phyloP scores from a whole-genome alignment of 129 eudicot genomes.

The Artemisia tridentata region DNA sequence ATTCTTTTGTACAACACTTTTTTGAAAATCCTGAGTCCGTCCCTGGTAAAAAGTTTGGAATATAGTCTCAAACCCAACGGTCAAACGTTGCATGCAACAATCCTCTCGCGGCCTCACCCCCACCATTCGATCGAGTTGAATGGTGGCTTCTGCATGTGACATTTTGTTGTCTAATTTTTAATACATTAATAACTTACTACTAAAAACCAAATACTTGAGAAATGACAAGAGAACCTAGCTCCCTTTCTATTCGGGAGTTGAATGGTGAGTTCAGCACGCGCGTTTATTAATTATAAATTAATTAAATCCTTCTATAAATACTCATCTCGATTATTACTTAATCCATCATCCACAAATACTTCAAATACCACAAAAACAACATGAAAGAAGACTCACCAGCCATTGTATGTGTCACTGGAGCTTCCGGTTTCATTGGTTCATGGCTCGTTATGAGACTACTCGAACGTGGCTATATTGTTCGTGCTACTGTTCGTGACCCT shows the following conservation, averaged over 20 bases:
- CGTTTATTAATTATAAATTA: background rate
- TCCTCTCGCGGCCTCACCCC: background rate
- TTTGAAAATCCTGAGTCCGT: too few species aligned
- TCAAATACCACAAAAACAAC: slow-evolving; percentile 5
- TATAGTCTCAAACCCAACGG: too few species aligned
- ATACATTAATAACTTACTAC: too few species aligned
- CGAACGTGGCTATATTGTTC: slow-evolving; percentile 73
- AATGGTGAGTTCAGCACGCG: slow-evolving; percentile 35
- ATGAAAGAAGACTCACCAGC: slow-evolving; percentile 28
- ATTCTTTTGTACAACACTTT: too few species aligned
- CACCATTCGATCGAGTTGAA: slow-evolving; percentile 13
- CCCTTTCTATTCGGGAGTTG: background rate
- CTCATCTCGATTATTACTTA: background rate
- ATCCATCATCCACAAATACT: background rate
- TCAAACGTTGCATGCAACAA: slow-evolving; percentile 1
- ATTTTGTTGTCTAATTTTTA: too few species aligned
- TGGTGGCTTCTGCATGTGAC: background rate
- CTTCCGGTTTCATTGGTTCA: slow-evolving; percentile 79
- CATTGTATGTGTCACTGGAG: slow-evolving; percentile 90
- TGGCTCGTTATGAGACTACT: slow-evolving; percentile 90
- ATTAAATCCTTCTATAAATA: slow-evolving; percentile 10
- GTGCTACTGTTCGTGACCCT: slow-evolving; percentile 81
- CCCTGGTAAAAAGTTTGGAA: too few species aligned
- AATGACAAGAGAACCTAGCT: too few species aligned
- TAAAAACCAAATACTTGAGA: background rate